Base-by-base conservation (phyloP, 2,329 filamentous ascomycete species). In the Trichophyton rubrum region DNA sequence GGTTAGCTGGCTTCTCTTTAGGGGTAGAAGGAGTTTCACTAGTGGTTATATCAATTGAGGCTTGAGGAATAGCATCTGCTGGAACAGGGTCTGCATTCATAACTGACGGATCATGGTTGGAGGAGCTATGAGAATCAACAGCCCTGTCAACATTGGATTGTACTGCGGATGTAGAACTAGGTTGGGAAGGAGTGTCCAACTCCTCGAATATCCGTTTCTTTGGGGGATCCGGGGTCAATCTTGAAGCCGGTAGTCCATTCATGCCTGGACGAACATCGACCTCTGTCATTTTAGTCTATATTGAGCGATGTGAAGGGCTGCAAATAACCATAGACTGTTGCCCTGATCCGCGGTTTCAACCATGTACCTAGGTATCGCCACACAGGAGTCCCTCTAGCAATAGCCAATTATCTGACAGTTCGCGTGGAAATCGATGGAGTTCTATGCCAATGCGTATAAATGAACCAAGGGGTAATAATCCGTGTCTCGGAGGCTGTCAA, bases 141-240 rank as follows among this genome's bases (percentile, higher is more conserved):
- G 11, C n/a, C 30, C 24, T 22, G 13, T 24, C 45, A 11, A 17
- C 17, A 41, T 43, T 33, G 24, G 49, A n/a, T 41, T 13, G 30
- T 55, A 27, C n/a, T 17, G 47, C 8, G 13, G 47, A 15, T 22
- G n/a, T 24, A 33, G 58, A 11, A 38, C 20, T 30, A 9, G 33
- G 35, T 11, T 40, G 11, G 7, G n/a, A 17, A 30, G 40, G 49
- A 2, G 38, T 47, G 22, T 57, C 55, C 11, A 69, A 56, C 38
- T 72, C 70, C 20, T 71, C 64, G 15, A 71, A 67, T 0, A 69
- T 67, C 11, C 68, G 66, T 60, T 73, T 72, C 41, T 67, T 64
- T 3, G 69, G 61, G 30, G 57, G 33, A 58, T 64, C 17, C 15
- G 68, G 64, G 2, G 40, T 56, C 38, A 61, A 53, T 9, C 38